Conservation (phyloP, 257 asterid genomes). For the Primulina tabacum region DNA sequence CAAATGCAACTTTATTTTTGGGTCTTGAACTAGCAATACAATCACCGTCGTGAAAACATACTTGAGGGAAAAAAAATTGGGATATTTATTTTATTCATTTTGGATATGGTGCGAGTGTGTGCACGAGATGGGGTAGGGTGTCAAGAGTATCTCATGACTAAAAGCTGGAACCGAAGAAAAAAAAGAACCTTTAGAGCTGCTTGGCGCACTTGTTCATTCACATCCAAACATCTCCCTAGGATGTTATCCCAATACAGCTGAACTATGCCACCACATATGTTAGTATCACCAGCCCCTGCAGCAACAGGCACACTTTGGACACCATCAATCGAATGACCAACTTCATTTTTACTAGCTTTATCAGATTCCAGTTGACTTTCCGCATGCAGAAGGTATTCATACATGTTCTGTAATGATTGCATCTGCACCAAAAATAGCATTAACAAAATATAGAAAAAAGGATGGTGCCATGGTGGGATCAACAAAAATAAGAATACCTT, state of each 20-base stretch:
- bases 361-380: constrained; percentile 84
- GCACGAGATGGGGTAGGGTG: neutral
- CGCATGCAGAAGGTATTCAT: constrained; percentile 94
- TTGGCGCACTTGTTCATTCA: constrained; percentile 78
- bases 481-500: constrained; percentile 55
- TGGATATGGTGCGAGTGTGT: neutral
- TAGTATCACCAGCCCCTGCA: constrained; percentile 99
- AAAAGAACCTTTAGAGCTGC: constrained; percentile 75
- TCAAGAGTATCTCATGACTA: constrained; percentile 1
- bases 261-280: constrained; percentile 91
- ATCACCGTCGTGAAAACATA: neutral
- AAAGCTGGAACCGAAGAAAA: constrained; percentile 4
- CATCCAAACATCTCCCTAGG: constrained; percentile 80
- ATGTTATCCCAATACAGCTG: constrained; percentile 84
- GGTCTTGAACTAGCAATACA: constrained; percentile 13
- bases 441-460: constrained; percentile 22
- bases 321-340: constrained; percentile 40
- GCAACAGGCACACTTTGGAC: constrained; percentile 84
- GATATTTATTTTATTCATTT: no score
- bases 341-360: constrained; percentile 47
- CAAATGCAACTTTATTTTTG: neutral
- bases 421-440: constrained; percentile 44
- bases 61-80: neutral
- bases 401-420: constrained; percentile 92
- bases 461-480: neutral